Percentiles rank a stretch among this genome's conserved stretches.
phyloP scores from a whole-genome alignment of 495 filamentous ascomycete genomes.

The Trichoderma asperelloides region DNA sequence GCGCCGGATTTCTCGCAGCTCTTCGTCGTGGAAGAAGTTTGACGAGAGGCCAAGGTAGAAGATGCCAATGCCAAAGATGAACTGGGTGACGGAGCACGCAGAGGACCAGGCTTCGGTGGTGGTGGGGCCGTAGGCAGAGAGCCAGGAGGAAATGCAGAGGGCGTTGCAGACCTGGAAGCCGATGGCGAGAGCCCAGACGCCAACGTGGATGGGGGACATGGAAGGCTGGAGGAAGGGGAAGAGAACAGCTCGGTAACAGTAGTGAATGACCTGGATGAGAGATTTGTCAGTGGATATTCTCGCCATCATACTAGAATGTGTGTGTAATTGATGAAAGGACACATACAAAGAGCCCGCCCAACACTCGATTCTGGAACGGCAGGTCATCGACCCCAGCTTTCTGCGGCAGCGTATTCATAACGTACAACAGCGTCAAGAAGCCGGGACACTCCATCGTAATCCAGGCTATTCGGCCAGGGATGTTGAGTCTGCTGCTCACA shows the following conservation, averaged over 20 bases:
- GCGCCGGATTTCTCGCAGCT: slow-evolving; percentile 67
- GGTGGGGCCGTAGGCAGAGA: slow-evolving; percentile 66
- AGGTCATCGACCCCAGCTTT: slow-evolving; percentile 40
- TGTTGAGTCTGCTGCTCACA: slow-evolving; percentile 57
- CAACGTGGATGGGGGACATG: slow-evolving; percentile 77
- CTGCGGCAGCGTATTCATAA: slow-evolving; percentile 55
- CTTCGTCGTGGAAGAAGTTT: slow-evolving; percentile 80
- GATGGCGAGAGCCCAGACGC: slow-evolving; percentile 51
- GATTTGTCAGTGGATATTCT: not conserved
- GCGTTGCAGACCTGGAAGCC: slow-evolving; percentile 76
- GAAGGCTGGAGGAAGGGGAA: slow-evolving; percentile 73
- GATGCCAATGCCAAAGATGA: slow-evolving; percentile 37
- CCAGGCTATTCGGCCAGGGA: slow-evolving; percentile 86
- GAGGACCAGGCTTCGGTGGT: slow-evolving; percentile 48
- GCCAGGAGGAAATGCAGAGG: slow-evolving; percentile 65
- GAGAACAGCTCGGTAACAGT: slow-evolving; percentile 77
- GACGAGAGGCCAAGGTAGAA: slow-evolving; percentile 58
- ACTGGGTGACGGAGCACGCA: slow-evolving; percentile 24
- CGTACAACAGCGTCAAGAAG: slow-evolving; percentile 68
- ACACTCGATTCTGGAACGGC: slow-evolving; percentile 61
- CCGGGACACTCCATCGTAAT: slow-evolving; percentile 75
- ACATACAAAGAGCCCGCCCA: slow-evolving; percentile 53
- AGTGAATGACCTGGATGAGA: slow-evolving; percentile 54
- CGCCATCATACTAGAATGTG: not conserved
- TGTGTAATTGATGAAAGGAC: slow-evolving; percentile 12